These are phyloP conservation scores for Leccinum subspadiceum DNA, from an alignment of 1,284 basidiomycete species.

Conservation along the genomic window DNA sequence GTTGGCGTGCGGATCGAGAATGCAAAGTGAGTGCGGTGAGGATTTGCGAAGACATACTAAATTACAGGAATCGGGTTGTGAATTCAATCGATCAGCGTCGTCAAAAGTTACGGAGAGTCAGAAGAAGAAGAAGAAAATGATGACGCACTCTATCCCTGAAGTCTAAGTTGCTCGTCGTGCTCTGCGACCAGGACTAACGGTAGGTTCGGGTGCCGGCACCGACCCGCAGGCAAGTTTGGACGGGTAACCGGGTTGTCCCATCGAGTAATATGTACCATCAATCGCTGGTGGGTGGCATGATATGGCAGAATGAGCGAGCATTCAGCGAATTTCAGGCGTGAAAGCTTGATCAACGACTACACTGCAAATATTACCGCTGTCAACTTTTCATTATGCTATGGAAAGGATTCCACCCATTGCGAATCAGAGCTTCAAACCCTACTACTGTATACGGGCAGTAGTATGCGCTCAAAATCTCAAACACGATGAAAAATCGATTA, in stretches of 20 bases:
- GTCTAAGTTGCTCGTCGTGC: too few species aligned
- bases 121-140: not conserved
- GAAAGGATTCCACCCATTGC: not conserved
- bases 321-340: too few species aligned
- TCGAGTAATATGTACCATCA: too few species aligned
- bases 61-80: not conserved
- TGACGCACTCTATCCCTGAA: too few species aligned
- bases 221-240: too few species aligned
- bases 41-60: conserved; percentile 8
- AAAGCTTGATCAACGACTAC: too few species aligned
- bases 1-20: conserved; percentile 21
- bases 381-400: too few species aligned
- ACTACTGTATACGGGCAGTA: not conserved
- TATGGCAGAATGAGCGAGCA: too few species aligned
- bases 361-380: too few species aligned
- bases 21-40: conserved; percentile 18
- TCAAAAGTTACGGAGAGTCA: not conserved
- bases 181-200: not conserved
- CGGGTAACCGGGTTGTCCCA: too few species aligned
- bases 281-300: too few species aligned
- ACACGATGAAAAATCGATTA: not conserved
- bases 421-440: not conserved
- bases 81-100: conserved; percentile 2
- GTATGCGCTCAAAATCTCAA: not conserved
- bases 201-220: too few species aligned